Base-by-base conservation (phyloP, 331 rosid species). In the Cydonia oblonga region DNA sequence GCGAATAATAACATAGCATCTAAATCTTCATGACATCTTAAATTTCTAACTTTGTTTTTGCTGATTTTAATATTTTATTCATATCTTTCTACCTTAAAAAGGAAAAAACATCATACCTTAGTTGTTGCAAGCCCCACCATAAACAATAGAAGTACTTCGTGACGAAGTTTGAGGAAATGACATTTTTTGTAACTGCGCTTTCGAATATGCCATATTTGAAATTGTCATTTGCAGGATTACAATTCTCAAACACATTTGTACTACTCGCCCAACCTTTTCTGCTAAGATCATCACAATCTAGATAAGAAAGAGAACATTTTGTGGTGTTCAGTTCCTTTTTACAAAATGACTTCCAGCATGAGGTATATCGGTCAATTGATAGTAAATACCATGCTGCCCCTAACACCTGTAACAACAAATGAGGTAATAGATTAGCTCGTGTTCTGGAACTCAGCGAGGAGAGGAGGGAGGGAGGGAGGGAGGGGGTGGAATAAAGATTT, bases 91-190 rank as follows among this genome's bases (percentile, higher is more conserved):
- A 40, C 51, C 63, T 61, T 33, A 73, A 64, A 30, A 65, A 70
- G 46, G 62, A 62, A 68, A 58, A 58, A 61, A 74, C 52, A 62
- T 12, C 76, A 71, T 91, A 95, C 99, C 99, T 91, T 72, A 95
- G 81, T 75, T 95, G 93, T 78, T 95, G 99, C 79, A 95, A 75
- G 69, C 99, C 99, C 99, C 99, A 91, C 99, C 99, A 95, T 66
- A 95, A 83, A 83, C 96, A 89, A 80, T 91, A 95, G 29, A 95
- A 87, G 82, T 89, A 95, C 79, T 91, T 91, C 35, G 63, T 74
- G 26, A 87, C 70, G 72, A 95, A 89, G 82, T 81, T 79, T 46
- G 88, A 71, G 66, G 89, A 88, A 69, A 91, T 89, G 52, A 86
- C 96, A 19, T 83, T 52, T 77, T 91, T 91, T 44, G 29, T 59